Conservation (phyloP, 2,329 filamentous ascomycete species). For the Microascus cirrosus region DNA sequence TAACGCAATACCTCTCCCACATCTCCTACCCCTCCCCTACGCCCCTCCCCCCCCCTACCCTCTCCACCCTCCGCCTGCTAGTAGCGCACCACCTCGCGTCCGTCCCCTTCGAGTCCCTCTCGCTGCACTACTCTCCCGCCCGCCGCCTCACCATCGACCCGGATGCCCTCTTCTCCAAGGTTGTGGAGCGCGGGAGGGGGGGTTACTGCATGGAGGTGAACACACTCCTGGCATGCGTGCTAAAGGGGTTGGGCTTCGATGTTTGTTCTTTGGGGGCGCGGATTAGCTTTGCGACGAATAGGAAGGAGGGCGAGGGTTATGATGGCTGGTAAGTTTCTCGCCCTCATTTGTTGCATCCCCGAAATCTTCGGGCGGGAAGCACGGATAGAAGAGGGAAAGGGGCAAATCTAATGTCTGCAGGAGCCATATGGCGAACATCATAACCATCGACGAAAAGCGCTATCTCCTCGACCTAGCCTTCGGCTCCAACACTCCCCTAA, state of each 20-base stretch:
- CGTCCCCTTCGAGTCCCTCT: slow-evolving; percentile 43
- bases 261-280: slow-evolving; percentile 39
- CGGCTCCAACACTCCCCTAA: slow-evolving; percentile 30
- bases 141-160: slow-evolving; percentile 25
- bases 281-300: slow-evolving; percentile 12
- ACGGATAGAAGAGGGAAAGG: slow-evolving; percentile 12
- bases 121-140: slow-evolving; percentile 35
- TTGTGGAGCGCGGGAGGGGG: slow-evolving; percentile 35
- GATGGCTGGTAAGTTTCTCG: slow-evolving; percentile 15
- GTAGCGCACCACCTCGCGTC: slow-evolving; percentile 30
- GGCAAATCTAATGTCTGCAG: slow-evolving; percentile 22
- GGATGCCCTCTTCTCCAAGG: slow-evolving; percentile 28
- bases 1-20: slow-evolving; percentile 2
- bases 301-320: slow-evolving; percentile 8
- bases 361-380: slow-evolving; percentile 3
- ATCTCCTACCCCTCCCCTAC: not conserved
- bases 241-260: slow-evolving; percentile 34
- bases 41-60: slow-evolving; percentile 1
- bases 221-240: slow-evolving; percentile 30
- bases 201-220: slow-evolving; percentile 45
- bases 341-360: slow-evolving; percentile 3
- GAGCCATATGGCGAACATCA: slow-evolving; percentile 49
- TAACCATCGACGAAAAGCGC: slow-evolving; percentile 34
- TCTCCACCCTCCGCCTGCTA: slow-evolving; percentile 19
- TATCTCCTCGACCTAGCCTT: slow-evolving; percentile 51